Evolutionary conservation across 2,329 filamentous ascomycete species (phyloP).

Genomic region (Trichoderma koningiopsis): DNA sequence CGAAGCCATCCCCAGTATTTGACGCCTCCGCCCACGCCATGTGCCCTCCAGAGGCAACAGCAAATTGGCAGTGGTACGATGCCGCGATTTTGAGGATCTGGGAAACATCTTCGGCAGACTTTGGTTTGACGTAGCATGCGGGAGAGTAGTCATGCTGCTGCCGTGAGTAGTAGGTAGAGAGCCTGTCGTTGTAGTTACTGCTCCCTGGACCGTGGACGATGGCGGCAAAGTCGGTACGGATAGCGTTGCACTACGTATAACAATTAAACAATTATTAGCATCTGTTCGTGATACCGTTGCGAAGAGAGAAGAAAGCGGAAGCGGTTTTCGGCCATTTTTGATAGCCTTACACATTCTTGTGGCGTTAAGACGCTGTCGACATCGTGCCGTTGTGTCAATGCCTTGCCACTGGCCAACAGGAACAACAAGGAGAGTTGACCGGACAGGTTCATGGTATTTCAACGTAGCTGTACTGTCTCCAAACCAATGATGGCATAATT

Average conservation of each 20-base stretch:
- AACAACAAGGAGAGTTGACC: no score
- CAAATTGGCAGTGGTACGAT: neutral
- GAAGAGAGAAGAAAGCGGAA: no score
- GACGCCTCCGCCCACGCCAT: neutral
- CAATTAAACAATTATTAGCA: no score
- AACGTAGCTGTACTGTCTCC: no score
- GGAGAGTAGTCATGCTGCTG: neutral
- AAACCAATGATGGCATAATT: no score
- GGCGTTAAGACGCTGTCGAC: no score
- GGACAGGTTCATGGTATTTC: no score
- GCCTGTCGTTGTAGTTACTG: neutral
- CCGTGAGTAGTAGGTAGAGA: neutral
- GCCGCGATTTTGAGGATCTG: neutral
- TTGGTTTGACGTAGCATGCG: neutral
- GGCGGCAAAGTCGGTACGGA: neutral
- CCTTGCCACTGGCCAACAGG: no score
- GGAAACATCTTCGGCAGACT: neutral
- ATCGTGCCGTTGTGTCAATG: no score
- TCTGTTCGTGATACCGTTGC: no score
- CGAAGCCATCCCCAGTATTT: neutral
- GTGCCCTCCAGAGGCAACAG: neutral
- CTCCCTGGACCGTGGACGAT: neutral
- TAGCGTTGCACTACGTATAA: neutral
- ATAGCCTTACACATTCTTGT: no score
- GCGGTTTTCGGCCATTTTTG: no score